Evolutionary conservation across 371 early-diverging fungal species (phyloP).

Genomic region (Circinella umbellata): DNA sequence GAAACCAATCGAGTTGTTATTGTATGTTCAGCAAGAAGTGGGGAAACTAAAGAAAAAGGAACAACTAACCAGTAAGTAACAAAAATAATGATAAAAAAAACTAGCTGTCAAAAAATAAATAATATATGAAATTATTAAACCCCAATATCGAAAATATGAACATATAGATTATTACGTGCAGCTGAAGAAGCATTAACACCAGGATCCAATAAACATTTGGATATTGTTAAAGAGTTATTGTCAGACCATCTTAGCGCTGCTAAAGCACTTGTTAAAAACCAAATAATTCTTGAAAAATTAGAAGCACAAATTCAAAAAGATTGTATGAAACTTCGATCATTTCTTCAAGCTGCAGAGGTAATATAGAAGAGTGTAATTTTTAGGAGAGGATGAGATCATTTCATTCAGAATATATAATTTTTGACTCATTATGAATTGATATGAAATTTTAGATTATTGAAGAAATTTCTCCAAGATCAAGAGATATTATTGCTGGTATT

Average conservation of each 20-base stretch:
- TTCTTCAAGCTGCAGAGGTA: conserved; percentile 93
- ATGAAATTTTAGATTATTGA: conserved; percentile 77
- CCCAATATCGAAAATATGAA: too few relatives aligned
- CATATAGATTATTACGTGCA: conserved; percentile 66
- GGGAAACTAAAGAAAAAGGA: conserved; percentile 76
- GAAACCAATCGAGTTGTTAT: conserved; percentile 69
- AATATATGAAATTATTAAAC: too few relatives aligned
- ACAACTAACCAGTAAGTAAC: conserved; percentile 68
- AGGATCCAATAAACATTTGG: conserved; percentile 62
- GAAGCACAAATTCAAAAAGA: conserved; percentile 70
- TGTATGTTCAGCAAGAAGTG: conserved; percentile 86
- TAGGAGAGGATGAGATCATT: too few relatives aligned
- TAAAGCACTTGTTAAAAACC: conserved; percentile 54
- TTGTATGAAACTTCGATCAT: conserved; percentile 78
- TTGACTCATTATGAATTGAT: background rate
- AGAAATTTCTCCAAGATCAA: conserved; percentile 95
- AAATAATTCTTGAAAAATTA: conserved; percentile 55
- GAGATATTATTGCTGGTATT: conserved; percentile 93
- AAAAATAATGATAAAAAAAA: conserved; percentile 6
- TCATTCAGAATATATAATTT: too few relatives aligned
- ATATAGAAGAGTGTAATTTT: background rate
- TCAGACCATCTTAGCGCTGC: conserved; percentile 86
- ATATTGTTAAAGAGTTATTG: conserved; percentile 85
- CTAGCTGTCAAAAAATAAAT: background rate
- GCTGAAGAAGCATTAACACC: conserved; percentile 70